Conservation (phyloP, 129 eudicot species). For the Tanacetum coccineum region DNA sequence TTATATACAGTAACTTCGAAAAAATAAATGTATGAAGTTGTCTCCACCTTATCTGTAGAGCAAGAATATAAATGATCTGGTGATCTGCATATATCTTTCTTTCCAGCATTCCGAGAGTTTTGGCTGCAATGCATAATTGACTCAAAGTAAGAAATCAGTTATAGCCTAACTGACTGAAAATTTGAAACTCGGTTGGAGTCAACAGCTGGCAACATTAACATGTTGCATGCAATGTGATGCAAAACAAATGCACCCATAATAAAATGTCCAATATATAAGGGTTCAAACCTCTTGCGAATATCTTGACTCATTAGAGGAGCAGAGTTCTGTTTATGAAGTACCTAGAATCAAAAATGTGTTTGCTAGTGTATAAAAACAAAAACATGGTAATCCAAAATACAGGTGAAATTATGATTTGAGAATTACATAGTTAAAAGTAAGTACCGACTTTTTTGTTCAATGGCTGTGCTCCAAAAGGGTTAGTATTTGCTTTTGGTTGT, state of each 20-base stretch:
- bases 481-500: conserved; percentile 26
- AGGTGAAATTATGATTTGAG: not conserved
- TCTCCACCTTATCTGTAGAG: conserved; percentile 30
- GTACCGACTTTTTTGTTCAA: conserved; percentile 59
- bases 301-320: conserved; percentile 23
- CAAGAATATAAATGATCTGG: conserved; percentile 25
- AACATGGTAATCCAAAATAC: conserved; percentile 13
- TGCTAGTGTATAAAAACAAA: not conserved
- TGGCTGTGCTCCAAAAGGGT: conserved; percentile 38
- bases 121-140: conserved; percentile 32
- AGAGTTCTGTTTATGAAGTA: conserved; percentile 27
- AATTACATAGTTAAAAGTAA: conserved; percentile 11
- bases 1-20: not conserved
- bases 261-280: not conserved
- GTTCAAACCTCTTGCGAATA: conserved; percentile 38
- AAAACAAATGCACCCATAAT: not conserved
- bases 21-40: not conserved
- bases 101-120: conserved; percentile 27
- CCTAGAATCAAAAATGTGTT: conserved; percentile 28
- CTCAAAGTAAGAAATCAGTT: conserved; percentile 11
- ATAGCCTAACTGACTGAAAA: not conserved
- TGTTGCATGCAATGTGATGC: not conserved
- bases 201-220: not conserved
- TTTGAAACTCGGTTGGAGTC: not conserved
- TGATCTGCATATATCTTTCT: conserved; percentile 26